phyloP scores from a whole-genome alignment of 306 rosid species.

The Mimosa pudica region DNA sequence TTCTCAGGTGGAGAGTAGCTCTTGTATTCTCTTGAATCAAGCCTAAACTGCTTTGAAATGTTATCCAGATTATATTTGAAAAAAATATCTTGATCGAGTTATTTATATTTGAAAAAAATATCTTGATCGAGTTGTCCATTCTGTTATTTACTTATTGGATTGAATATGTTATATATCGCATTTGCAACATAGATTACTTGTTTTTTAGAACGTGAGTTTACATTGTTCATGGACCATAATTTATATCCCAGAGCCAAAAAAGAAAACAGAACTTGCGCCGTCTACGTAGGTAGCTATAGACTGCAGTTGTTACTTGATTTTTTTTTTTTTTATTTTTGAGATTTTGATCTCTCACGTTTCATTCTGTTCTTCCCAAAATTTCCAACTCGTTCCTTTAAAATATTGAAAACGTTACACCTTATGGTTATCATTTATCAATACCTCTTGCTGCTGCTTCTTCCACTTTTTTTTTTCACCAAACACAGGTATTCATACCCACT shows the following conservation, averaged over 20 bases:
- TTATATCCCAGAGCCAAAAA: not conserved
- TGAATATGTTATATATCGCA: too few species aligned
- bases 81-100: too few species aligned
- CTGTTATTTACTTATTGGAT: not conserved
- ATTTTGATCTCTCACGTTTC: not conserved
- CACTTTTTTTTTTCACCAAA: too few species aligned
- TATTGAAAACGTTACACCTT: not conserved
- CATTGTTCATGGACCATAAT: not conserved
- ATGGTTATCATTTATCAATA: not conserved
- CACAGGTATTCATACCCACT: not conserved
- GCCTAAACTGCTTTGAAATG: too few species aligned
- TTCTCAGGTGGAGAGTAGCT: too few species aligned
- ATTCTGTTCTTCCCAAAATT: not conserved
- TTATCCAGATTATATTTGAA: too few species aligned
- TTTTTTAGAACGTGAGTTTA: not conserved
- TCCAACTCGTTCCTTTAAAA: not conserved
- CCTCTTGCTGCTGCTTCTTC: not conserved
- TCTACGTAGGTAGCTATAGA: not conserved
- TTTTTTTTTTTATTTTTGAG: not conserved
- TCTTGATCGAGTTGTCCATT: not conserved
- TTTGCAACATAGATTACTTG: not conserved
- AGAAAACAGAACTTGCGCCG: too few species aligned
- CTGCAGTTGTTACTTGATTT: not conserved
- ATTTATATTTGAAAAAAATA: too few species aligned
- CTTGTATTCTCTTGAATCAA: too few species aligned